phyloP scores from a whole-genome alignment of 78 protist species.

The Dictyostelium firmibasis region DNA sequence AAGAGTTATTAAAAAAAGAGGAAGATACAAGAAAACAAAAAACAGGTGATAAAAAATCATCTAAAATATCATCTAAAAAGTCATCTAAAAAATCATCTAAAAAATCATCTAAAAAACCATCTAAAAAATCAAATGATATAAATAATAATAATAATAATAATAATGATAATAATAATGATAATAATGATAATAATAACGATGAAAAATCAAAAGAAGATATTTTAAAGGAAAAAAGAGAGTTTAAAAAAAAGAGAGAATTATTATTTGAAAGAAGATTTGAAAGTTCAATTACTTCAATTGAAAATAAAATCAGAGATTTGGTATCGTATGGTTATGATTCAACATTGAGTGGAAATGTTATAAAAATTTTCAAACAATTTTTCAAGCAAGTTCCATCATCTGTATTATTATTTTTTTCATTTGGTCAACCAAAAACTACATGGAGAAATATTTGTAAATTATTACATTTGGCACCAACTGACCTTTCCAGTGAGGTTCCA shows the following conservation, averaged over 20 bases:
- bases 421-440: constrained; percentile 74
- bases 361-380: constrained; percentile 21
- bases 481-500: constrained; percentile 17
- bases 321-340: not conserved
- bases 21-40: not conserved
- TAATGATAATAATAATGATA: not conserved
- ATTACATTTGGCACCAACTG: constrained; percentile 61
- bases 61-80: not conserved
- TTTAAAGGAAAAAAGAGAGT: not conserved
- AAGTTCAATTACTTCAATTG: not conserved
- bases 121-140: not conserved
- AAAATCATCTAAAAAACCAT: not conserved
- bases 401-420: constrained; percentile 59
- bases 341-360: constrained; percentile 36
- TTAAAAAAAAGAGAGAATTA: not conserved
- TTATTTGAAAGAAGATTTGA: constrained; percentile 10
- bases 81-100: not conserved
- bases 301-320: constrained; percentile 50
- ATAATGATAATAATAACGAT: not conserved
- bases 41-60: not conserved
- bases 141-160: not conserved
- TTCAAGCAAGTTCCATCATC: constrained; percentile 18
- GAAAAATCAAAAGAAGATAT: not conserved
- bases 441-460: constrained; percentile 60
- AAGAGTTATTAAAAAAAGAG: not conserved